Evolutionary conservation across 345 rosid genomes (phyloP).

Genomic region (Salix koriyanagi): DNA sequence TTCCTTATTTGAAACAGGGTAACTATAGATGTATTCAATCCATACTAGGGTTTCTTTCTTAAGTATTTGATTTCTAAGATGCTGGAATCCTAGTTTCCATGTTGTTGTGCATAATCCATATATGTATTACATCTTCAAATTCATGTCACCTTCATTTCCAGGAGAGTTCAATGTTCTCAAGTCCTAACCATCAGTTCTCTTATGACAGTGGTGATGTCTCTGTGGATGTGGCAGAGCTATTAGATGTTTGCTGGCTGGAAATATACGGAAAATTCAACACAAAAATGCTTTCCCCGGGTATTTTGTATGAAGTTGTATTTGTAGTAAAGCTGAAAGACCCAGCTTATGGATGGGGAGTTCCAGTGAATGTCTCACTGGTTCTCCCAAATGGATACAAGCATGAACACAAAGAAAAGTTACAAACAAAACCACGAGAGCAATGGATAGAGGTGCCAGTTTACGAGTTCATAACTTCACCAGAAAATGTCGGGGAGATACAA

Average conservation of each 20-base stretch:
- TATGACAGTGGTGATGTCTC: slow-evolving; percentile 27
- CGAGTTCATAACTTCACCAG: slow-evolving; percentile 32
- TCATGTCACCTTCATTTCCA: background rate
- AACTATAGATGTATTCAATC: background rate
- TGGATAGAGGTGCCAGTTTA: slow-evolving; percentile 59
- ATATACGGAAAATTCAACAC: slow-evolving; percentile 38
- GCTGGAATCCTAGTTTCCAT: background rate
- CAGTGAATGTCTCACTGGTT: slow-evolving; percentile 44
- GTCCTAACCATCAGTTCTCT: background rate
- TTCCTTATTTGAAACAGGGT: slow-evolving; percentile 29
- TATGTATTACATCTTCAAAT: too few species aligned
- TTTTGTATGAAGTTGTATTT: slow-evolving; percentile 42
- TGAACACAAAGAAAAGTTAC: slow-evolving; percentile 32
- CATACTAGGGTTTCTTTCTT: background rate
- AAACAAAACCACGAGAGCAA: slow-evolving; percentile 23
- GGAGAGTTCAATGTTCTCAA: background rate
- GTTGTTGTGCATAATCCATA: background rate
- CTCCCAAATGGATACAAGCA: slow-evolving; percentile 39
- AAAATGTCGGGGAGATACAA: slow-evolving; percentile 37
- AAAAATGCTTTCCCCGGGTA: slow-evolving; percentile 46
- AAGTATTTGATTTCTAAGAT: background rate
- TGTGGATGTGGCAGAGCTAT: slow-evolving; percentile 45
- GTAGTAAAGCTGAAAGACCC: slow-evolving; percentile 43
- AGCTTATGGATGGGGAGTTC: slow-evolving; percentile 49
- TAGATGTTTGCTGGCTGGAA: slow-evolving; percentile 62